phyloP scores from a whole-genome alignment of 805 yeast species.

The Candida orba region DNA sequence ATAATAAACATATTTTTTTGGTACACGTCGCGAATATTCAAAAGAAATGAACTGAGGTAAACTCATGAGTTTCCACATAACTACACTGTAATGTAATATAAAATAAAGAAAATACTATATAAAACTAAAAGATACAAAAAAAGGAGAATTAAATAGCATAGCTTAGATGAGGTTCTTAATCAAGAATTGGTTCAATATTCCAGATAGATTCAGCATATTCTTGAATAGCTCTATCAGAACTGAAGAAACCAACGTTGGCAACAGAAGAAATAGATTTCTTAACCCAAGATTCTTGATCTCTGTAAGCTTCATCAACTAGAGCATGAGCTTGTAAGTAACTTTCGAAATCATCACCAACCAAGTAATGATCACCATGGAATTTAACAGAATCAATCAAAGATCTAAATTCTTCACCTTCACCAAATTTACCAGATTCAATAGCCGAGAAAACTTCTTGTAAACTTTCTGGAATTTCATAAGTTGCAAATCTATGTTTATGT shows the following conservation, averaged over 20 bases:
- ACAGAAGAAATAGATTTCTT: slow-evolving; percentile 71
- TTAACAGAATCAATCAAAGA: slow-evolving; percentile 63
- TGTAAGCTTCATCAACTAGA: slow-evolving; percentile 65
- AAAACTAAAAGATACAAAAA: background rate
- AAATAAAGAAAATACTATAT: background rate
- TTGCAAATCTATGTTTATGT: slow-evolving; percentile 59
- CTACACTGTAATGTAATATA: too few relatives aligned
- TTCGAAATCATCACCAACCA: slow-evolving; percentile 86
- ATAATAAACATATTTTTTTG: too few relatives aligned
- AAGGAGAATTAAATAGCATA: background rate
- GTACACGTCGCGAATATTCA: background rate
- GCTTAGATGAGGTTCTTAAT: background rate
- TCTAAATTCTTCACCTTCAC: slow-evolving; percentile 58
- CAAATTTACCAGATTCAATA: slow-evolving; percentile 66
- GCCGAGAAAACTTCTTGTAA: slow-evolving; percentile 56
- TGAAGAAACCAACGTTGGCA: slow-evolving; percentile 90
- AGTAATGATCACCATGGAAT: slow-evolving; percentile 75
- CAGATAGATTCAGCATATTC: slow-evolving; percentile 91
- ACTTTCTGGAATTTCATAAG: slow-evolving; percentile 47
- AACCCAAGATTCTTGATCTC: slow-evolving; percentile 64
- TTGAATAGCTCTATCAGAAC: slow-evolving; percentile 83
- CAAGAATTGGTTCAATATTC: slow-evolving; percentile 70
- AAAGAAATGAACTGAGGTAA: too few relatives aligned
- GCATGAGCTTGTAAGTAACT: slow-evolving; percentile 77
- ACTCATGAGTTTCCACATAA: too few relatives aligned